A percentile compares a stretch with the other conserved stretches of the same genome.
These are phyloP conservation scores for Nectriaceae sp. DNA, from an alignment of 2,329 filamentous ascomycete species.

Conservation along the genomic window DNA sequence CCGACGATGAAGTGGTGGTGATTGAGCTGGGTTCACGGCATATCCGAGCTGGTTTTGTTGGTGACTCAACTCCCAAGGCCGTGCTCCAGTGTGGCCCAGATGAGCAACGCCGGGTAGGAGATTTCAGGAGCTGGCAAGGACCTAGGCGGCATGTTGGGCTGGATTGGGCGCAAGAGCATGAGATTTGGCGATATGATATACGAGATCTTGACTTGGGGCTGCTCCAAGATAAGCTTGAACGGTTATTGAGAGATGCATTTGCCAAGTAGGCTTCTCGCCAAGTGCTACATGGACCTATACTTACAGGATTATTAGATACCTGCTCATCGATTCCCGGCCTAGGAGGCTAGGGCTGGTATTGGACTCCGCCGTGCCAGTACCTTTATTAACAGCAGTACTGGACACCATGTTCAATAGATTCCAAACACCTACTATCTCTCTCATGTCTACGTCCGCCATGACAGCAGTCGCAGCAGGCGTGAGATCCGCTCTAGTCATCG, in stretches of 20 bases:
- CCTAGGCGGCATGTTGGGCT: conserved; percentile 47
- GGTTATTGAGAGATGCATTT: conserved; percentile 78
- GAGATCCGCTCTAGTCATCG: conserved; percentile 82
- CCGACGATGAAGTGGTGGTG: conserved; percentile 83
- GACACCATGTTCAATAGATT: conserved; percentile 80
- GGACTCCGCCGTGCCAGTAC: conserved; percentile 75
- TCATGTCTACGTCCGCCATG: conserved; percentile 78
- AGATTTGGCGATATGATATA: conserved; percentile 81
- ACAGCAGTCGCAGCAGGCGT: conserved; percentile 77
- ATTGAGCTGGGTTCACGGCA: conserved; percentile 81
- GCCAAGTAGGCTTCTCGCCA: conserved; percentile 67
- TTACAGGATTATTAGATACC: conserved; percentile 45
- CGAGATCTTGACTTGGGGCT: conserved; percentile 73
- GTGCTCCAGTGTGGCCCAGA: conserved; percentile 73
- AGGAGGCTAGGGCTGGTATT: conserved; percentile 74
- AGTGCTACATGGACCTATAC: conserved; percentile 1
- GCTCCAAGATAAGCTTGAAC: conserved; percentile 84
- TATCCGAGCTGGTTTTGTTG: conserved; percentile 82
- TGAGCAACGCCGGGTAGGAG: conserved; percentile 74
- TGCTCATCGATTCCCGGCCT: conserved; percentile 74
- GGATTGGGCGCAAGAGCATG: conserved; percentile 63
- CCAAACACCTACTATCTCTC: conserved; percentile 76
- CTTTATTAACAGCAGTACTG: conserved; percentile 73
- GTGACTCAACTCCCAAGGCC: conserved; percentile 75
- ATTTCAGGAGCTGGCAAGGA: conserved; percentile 73